Evolutionary conservation across 164 flowering plant species (phyloP).

Genomic region (Cinnamomum chago): DNA sequence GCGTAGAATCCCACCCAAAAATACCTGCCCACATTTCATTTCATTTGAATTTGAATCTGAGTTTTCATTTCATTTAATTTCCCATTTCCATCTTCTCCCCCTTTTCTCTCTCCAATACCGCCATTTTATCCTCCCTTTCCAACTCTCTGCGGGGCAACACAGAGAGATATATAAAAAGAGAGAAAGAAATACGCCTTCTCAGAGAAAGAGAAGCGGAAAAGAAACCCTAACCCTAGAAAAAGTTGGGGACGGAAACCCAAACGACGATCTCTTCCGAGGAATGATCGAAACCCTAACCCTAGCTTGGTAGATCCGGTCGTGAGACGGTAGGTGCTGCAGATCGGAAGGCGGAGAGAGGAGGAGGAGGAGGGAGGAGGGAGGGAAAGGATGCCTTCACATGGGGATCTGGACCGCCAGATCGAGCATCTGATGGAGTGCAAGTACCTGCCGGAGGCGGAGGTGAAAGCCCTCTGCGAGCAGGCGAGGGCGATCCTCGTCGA

Average conservation of each 20-base stretch:
- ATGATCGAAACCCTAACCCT: background rate
- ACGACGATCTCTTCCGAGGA: background rate
- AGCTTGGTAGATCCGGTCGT: background rate
- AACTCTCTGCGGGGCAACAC: too few relatives aligned
- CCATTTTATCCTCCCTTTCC: too few relatives aligned
- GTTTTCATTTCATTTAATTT: background rate
- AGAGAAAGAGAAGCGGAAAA: background rate
- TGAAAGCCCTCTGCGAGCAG: conserved; percentile 36
- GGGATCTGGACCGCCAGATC: conserved; percentile 47
- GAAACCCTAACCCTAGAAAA: background rate
- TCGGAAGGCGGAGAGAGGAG: conserved; percentile 4
- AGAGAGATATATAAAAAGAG: too few relatives aligned
- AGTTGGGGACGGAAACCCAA: too few relatives aligned
- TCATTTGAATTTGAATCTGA: background rate
- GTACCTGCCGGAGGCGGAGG: conserved; percentile 33
- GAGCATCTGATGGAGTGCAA: conserved; percentile 46
- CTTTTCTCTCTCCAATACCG: background rate
- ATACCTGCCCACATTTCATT: too few relatives aligned
- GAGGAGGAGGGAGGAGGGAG: background rate
- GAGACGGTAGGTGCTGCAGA: conserved; percentile 1
- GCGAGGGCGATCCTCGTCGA: conserved; percentile 39
- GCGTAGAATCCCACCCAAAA: too few relatives aligned
- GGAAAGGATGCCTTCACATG: conserved; percentile 35
- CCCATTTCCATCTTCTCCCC: background rate
- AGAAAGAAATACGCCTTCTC: background rate